Evolutionary conservation across 192 early-diverging fungal species (phyloP), one percentile per base, ranked within the genome.

Genomic region (Allomyces arbusculus): DNA sequence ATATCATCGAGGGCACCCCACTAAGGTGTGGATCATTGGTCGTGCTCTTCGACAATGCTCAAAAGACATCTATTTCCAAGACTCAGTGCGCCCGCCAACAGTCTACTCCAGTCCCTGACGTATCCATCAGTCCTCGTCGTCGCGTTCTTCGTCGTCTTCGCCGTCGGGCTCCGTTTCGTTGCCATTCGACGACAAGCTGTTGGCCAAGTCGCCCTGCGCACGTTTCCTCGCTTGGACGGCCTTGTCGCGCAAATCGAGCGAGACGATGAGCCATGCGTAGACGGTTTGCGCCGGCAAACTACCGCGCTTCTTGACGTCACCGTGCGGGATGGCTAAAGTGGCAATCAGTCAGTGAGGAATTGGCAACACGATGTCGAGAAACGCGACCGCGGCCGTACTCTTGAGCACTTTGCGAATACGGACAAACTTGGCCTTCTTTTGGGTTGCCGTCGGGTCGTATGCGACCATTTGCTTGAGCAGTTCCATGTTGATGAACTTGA

Each of bases 401-500:
- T 76, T 77, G 23, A 84, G 55, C 1, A 84, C 72, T 58, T 65
- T 45, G 65, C 80, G 76, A 61, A 78, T 72, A 1, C 78, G 65
- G 26, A 68, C 68, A 67, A 82, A 77, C 23, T 77, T 67, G 43
- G 70, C 69, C 63, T 78, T 78, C 67, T 82, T 84, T 58, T 82
- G 78, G 0, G 77, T 40, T 0, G 76, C 79, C 3, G 80, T 84
- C 26, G 80, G 79, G 61, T 84, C 80, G 70, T 77, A 84, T 23
- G 67, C 69, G 23, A 77, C 66, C 77, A 82, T 79, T 25, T 67
- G 62, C 63, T 79, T 77, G 9, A 80, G 63, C 14, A 84, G 67
- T 24, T 80, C 77, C 66, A 66, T 58, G 68, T 77, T 84, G 20
- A 83, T 65, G 23, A 75, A 70, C 76, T 76, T 61, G 1, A 58